Base-by-base conservation (phyloP, 1,284 basidiomycete species). In the Rhodotorula sp. region DNA sequence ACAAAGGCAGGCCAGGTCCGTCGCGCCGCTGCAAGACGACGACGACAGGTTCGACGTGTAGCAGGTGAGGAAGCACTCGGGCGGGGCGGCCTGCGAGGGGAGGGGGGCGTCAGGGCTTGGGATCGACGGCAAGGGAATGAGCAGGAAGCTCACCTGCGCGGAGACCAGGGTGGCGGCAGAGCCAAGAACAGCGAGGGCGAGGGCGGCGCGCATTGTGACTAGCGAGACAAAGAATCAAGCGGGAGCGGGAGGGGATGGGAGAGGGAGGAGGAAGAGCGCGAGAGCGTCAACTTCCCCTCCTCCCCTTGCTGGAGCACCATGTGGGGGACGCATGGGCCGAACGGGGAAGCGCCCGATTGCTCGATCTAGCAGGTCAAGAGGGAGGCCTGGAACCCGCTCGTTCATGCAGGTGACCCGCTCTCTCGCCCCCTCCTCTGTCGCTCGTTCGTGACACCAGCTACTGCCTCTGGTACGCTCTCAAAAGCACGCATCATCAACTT, bases 21-120 rank as follows among this genome's bases (percentile, higher is more conserved):
- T 58, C 22, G 34, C 17, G 37, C 56, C 55, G 46, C 32, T 34
- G 53, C 56, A 65, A 9, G 56, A 58, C 46, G 56, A 58, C 29
- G 64, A 50, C 25, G 19, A 27, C n/a, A 32, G 56, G 4, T 25
- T 1, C 21, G 6, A 9, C n/a, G 51, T 46, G 56, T 15, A 58
- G 64, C 64, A 65, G 48, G 46, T 58, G 36, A 58, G 46, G 64
- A 65, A 65, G 64, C 64, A 65, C 7, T 46, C 46, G 21, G 64
- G 48, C 9, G 64, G 64, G 37, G 64, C 50, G 19, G 56, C 13
- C 36, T 64, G 32, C 56, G 54, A 19, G n/a, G 36, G n/a, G n/a
- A 21, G 25, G 44, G 36, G 32, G 36, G 25, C 39, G 41, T 44
- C 39, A 29, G 41, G 8, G 29, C 29, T 13, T 13, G 27, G 39